Percentiles rank a stretch among this genome's conserved stretches.
These are phyloP conservation scores for Quercus robur DNA, from an alignment of 306 rosid species.

Conservation along the genomic window DNA sequence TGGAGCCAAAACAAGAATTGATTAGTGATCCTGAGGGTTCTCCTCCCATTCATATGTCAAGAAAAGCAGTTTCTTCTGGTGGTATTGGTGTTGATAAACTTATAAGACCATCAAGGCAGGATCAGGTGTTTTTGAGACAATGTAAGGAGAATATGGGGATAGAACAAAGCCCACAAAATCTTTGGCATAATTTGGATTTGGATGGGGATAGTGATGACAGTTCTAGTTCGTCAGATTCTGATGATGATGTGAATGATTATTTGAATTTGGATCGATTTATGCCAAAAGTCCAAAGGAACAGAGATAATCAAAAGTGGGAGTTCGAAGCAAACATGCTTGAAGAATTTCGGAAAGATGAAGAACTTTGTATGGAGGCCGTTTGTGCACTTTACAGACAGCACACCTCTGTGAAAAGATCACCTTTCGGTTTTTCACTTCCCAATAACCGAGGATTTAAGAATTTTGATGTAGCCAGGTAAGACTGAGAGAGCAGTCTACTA, in stretches of 20 bases:
- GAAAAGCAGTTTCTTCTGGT: background rate
- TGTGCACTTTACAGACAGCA: conserved; percentile 15
- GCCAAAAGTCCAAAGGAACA: background rate
- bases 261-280: background rate
- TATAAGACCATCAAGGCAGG: background rate
- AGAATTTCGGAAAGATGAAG: conserved; percentile 18
- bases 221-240: conserved; percentile 16
- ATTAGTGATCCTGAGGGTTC: background rate
- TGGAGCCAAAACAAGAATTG: background rate
- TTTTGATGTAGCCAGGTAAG: conserved; percentile 19
- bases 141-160: background rate
- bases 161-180: background rate
- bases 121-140: background rate
- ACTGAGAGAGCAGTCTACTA: background rate
- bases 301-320: conserved; percentile 1
- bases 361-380: conserved; percentile 18
- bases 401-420: background rate
- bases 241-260: background rate
- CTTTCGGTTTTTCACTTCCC: background rate
- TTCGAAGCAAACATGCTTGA: conserved; percentile 13
- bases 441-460: conserved; percentile 1
- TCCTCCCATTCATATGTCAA: background rate
- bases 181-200: background rate
- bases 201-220: background rate
- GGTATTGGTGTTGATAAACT: background rate